Conservation (phyloP, 257 asterid species). For the Solanum ossicruentum region DNA sequence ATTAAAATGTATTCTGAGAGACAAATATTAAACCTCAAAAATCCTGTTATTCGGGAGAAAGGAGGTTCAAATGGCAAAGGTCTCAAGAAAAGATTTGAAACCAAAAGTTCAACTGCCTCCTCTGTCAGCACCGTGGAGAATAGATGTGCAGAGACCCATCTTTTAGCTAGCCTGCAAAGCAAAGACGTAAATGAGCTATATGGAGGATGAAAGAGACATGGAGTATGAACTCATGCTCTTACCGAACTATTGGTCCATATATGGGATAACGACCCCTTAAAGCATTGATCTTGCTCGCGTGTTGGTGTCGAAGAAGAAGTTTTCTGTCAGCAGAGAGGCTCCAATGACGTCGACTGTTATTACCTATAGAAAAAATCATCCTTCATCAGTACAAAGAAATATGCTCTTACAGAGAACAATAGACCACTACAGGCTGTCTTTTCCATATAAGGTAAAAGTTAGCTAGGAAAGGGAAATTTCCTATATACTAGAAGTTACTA, state of each 20-base stretch:
- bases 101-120: constrained; percentile 91
- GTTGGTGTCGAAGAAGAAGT: constrained; percentile 69
- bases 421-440: background rate
- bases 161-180: constrained; percentile 75
- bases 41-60: constrained; percentile 66
- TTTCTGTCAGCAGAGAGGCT: constrained; percentile 55
- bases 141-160: constrained; percentile 94
- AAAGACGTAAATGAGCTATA: background rate
- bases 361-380: constrained; percentile 8
- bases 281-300: constrained; percentile 85
- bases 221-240: constrained; percentile 10
- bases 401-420: background rate
- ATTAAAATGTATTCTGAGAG: background rate
- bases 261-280: constrained; percentile 78
- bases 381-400: background rate
- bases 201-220: background rate
- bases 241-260: constrained; percentile 84
- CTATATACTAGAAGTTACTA: background rate
- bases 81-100: constrained; percentile 69
- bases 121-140: constrained; percentile 60
- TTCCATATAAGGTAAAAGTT: background rate
- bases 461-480: background rate
- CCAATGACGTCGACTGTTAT: constrained; percentile 35
- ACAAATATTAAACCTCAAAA: constrained; percentile 46
- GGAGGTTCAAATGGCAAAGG: constrained; percentile 78